phyloP scores from a whole-genome alignment of 2,329 filamentous ascomycete genomes.

The Massarina eburnea region DNA sequence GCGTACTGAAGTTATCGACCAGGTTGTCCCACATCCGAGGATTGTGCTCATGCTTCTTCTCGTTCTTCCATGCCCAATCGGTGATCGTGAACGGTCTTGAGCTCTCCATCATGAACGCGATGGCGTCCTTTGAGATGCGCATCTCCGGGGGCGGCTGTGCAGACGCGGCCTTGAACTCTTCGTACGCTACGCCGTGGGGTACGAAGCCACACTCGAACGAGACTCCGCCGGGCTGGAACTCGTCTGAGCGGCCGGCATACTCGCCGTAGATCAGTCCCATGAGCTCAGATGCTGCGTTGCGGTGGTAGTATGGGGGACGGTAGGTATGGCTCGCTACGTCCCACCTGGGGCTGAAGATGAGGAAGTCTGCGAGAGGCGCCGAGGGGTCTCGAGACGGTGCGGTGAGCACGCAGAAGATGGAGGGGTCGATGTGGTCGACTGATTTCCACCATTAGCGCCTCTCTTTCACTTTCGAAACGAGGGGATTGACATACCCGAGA shows the following conservation, averaged over 20 bases:
- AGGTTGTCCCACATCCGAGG: slow-evolving; percentile 55
- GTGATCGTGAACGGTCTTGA: slow-evolving; percentile 39
- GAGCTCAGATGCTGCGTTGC: slow-evolving; percentile 67
- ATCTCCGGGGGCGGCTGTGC: slow-evolving; percentile 46
- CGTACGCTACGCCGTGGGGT: slow-evolving; percentile 62
- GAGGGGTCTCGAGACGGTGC: slow-evolving; percentile 59
- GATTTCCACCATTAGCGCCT: background rate
- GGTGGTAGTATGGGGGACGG: slow-evolving; percentile 61
- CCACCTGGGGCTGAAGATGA: slow-evolving; percentile 67
- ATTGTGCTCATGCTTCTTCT: slow-evolving; percentile 52
- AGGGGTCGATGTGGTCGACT: slow-evolving; percentile 77
- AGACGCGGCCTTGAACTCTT: slow-evolving; percentile 59
- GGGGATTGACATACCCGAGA: slow-evolving; percentile 46
- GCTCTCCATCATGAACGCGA: slow-evolving; percentile 68
- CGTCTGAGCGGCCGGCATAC: slow-evolving; percentile 54
- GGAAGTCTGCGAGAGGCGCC: slow-evolving; percentile 66
- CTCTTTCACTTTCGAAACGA: background rate
- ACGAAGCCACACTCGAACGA: slow-evolving; percentile 71
- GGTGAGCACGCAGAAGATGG: slow-evolving; percentile 71
- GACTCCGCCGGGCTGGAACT: slow-evolving; percentile 63
- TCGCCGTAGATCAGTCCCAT: slow-evolving; percentile 65
- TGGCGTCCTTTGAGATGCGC: slow-evolving; percentile 52
- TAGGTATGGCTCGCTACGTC: slow-evolving; percentile 49
- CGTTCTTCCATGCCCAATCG: slow-evolving; percentile 38
- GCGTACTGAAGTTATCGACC: slow-evolving; percentile 55